phyloP scores from a whole-genome alignment of 345 rosid genomes.

The Eucalyptus pauciflora region DNA sequence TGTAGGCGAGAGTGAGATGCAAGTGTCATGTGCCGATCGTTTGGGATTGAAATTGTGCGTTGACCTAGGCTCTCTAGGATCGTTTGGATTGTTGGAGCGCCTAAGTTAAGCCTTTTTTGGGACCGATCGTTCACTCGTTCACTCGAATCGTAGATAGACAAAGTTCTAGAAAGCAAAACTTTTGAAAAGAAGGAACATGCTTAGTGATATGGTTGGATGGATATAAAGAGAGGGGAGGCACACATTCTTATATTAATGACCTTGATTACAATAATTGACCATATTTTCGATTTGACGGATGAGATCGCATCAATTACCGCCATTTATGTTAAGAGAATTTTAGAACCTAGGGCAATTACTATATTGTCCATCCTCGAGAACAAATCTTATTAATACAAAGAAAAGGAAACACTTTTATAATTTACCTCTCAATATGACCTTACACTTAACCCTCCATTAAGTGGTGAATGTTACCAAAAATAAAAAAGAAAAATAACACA shows the following conservation, averaged over 20 bases:
- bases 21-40: accelerated
- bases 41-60: accelerated
- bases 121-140: accelerated
- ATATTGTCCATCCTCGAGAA: too few relatives aligned
- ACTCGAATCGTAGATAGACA: accelerated
- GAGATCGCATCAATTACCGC: accelerated
- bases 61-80: too few relatives aligned
- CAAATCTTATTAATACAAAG: too few relatives aligned
- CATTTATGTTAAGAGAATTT: too few relatives aligned
- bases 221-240: accelerated
- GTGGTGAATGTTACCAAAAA: too few relatives aligned
- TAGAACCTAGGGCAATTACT: accelerated
- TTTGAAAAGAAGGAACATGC: accelerated
- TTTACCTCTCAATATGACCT: too few relatives aligned
- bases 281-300: accelerated
- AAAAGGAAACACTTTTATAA: too few relatives aligned
- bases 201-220: not conserved
- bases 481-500: too few relatives aligned
- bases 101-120: too few relatives aligned
- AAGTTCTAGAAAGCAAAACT: not conserved
- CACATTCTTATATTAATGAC: accelerated
- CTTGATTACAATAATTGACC: too few relatives aligned
- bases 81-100: too few relatives aligned
- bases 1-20: not conserved
- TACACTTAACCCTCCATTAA: accelerated